Evolutionary conservation across 306 rosid genomes (phyloP).

Genomic region (Lotus japonicus): DNA sequence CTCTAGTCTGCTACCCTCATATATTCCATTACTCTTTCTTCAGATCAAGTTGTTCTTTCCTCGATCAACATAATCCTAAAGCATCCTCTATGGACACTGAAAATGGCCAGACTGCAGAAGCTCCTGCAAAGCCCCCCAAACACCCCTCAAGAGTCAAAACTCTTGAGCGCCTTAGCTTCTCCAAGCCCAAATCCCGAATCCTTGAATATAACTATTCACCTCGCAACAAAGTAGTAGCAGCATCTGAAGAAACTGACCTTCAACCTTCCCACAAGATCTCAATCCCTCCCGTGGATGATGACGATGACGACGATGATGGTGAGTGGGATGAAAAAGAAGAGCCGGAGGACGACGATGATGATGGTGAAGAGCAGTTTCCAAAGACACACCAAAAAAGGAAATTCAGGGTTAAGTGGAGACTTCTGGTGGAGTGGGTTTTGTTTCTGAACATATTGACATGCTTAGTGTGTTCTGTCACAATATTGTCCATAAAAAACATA

Average conservation of each 20-base stretch:
- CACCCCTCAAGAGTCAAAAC: slow-evolving; percentile 21
- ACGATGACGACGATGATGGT: slow-evolving; percentile 5
- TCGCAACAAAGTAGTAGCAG: background rate
- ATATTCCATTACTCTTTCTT: background rate
- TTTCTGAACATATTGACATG: slow-evolving; percentile 37
- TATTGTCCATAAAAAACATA: slow-evolving; percentile 16
- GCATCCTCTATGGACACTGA: slow-evolving; percentile 24
- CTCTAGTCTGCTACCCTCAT: background rate
- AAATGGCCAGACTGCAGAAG: background rate
- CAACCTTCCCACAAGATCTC: slow-evolving; percentile 19
- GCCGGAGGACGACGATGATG: background rate
- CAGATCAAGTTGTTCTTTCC: slow-evolving; percentile 36
- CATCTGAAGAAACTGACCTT: background rate
- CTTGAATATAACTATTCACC: slow-evolving; percentile 20
- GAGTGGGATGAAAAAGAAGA: slow-evolving; percentile 22
- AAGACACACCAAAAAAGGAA: slow-evolving; percentile 22
- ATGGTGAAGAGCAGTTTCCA: background rate
- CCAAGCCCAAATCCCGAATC: slow-evolving; percentile 46
- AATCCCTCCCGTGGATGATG: background rate
- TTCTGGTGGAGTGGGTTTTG: slow-evolving; percentile 30
- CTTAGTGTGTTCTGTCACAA: slow-evolving; percentile 27
- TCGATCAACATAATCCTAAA: slow-evolving; percentile 30
- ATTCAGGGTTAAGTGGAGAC: slow-evolving; percentile 35
- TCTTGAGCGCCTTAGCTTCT: slow-evolving; percentile 40
- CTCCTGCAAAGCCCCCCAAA: slow-evolving; percentile 16